Base-by-base conservation (phyloP, 139 green algal species). In the Coelastrella sp. region DNA sequence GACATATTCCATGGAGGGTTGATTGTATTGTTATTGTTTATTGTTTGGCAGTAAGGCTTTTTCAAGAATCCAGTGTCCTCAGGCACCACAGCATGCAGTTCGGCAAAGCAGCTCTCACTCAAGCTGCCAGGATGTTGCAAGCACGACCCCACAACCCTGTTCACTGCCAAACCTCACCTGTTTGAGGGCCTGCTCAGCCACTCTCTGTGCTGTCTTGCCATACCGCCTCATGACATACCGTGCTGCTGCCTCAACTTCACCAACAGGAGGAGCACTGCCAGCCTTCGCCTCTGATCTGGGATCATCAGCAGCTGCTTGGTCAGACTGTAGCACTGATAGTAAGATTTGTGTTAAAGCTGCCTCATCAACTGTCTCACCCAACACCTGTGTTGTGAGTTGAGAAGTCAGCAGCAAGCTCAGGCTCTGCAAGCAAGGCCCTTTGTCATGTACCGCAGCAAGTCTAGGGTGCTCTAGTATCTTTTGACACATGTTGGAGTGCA, bases 341-440 rank as follows among this genome's bases (percentile, higher is more conserved):
- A 96, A 86, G 45, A 95, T 83, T 3, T 88, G 75, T 0, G 53
- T 43, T n/a, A 95, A 82, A 11, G 88, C 81, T 21, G 92, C 86
- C 77, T 93, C 89, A 25, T 93, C 91, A n/a, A 96, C 53, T 27
- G 92, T 90, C 84, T 95, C 88, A 66, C 93, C 93, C 62, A 93
- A 50, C 19, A 94, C 89, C 79, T 92, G 82, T 30, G 62, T 59
- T 62, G 27, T 34, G 30, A 25, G 48, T 23, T 50, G 34, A n/a
- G 15, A 35, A 40, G 37, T n/a, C 69, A 67, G 69, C 67, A 60
- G 21, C 1, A 64, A 8, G 1, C 41, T 38, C 41, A 32, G 19
- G 30, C 3, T n/a, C 5, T 69, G 25, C 30, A 5, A 69, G 35
- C 23, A 21, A 53, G 25, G 30, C 51, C n/a, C n/a, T n/a, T n/a